A percentile compares a stretch with the other conserved stretches of the same genome.
Conservation (phyloP, 129 eudicot species). For the Ambrosia trifida region DNA sequence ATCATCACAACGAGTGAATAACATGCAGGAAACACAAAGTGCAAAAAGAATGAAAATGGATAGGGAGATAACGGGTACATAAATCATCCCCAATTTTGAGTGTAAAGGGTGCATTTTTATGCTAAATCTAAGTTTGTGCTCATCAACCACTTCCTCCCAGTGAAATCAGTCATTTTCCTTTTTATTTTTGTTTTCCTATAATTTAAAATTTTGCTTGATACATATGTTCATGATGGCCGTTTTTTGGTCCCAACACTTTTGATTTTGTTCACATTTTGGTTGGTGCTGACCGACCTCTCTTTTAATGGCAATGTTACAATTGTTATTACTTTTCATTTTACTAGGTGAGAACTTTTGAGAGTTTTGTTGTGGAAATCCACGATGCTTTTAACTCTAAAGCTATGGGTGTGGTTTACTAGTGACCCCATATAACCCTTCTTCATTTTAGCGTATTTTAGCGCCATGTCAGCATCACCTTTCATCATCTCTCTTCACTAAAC, state of each 20-base stretch:
- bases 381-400: too few relatives aligned
- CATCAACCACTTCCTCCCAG: constrained; percentile 6
- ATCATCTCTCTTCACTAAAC: too few relatives aligned
- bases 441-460: too few relatives aligned
- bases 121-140: constrained; percentile 21
- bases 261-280: constrained; percentile 14
- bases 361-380: not conserved
- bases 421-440: too few relatives aligned
- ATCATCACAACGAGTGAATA: constrained; percentile 45
- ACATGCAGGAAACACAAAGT: constrained; percentile 58
- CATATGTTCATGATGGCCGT: constrained; percentile 19
- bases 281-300: constrained; percentile 10
- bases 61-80: constrained; percentile 75
- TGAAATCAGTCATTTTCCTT: not conserved
- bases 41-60: constrained; percentile 87
- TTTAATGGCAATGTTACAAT: constrained; percentile 10
- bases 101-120: constrained; percentile 21
- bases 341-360: not conserved
- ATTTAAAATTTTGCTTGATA: constrained; percentile 22
- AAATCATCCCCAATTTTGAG: constrained; percentile 30
- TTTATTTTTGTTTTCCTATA: not conserved
- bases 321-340: constrained; percentile 18
- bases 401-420: too few relatives aligned
- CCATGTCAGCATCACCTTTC: too few relatives aligned
- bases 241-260: constrained; percentile 15